These are phyloP conservation scores for Chaetomium sp. DNA, from an alignment of 2,329 filamentous ascomycete genomes.

Conservation along the genomic window DNA sequence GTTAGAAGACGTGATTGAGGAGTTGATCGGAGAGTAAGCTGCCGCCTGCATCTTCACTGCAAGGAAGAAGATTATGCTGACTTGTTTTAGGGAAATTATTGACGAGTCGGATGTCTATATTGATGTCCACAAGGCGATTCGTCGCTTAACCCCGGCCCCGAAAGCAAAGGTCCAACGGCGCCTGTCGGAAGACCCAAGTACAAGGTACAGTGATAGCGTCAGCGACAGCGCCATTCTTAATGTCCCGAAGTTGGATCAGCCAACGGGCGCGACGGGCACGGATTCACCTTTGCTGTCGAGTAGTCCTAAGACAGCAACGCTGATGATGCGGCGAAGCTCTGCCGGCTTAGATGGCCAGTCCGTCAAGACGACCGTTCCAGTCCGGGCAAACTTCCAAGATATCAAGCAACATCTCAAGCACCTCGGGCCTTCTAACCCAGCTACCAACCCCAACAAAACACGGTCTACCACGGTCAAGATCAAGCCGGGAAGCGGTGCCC, in stretches of 20 bases:
- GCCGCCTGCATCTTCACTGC: not conserved
- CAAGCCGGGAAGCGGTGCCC: constrained; percentile 40
- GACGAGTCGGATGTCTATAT: constrained; percentile 98
- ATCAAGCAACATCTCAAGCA: constrained; percentile 58
- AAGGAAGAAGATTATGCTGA: constrained; percentile 16
- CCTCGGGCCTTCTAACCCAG: constrained; percentile 61
- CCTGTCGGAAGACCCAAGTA: constrained; percentile 29
- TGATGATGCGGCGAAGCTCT: constrained; percentile 54
- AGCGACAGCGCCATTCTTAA: constrained; percentile 27
- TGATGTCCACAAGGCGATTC: constrained; percentile 96
- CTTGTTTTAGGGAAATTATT: constrained; percentile 74
- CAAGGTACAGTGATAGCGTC: constrained; percentile 21
- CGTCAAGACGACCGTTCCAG: constrained; percentile 42
- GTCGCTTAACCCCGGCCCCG: constrained; percentile 78
- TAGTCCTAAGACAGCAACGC: constrained; percentile 48
- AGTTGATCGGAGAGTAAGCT: constrained; percentile 91
- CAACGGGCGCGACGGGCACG: constrained; percentile 31
- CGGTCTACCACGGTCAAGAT: constrained; percentile 60
- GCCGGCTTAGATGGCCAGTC: constrained; percentile 47
- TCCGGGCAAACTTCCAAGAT: constrained; percentile 56
- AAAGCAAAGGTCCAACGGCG: constrained; percentile 53
- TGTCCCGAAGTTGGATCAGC: constrained; percentile 26
- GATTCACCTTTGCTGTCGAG: constrained; percentile 37
- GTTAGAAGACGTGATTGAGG: constrained; percentile 95
- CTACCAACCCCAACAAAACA: constrained; percentile 56